Evolutionary conservation across 1,139 yeast genomes (phyloP).

Genomic region (Debaryomycetaceae sp.): DNA sequence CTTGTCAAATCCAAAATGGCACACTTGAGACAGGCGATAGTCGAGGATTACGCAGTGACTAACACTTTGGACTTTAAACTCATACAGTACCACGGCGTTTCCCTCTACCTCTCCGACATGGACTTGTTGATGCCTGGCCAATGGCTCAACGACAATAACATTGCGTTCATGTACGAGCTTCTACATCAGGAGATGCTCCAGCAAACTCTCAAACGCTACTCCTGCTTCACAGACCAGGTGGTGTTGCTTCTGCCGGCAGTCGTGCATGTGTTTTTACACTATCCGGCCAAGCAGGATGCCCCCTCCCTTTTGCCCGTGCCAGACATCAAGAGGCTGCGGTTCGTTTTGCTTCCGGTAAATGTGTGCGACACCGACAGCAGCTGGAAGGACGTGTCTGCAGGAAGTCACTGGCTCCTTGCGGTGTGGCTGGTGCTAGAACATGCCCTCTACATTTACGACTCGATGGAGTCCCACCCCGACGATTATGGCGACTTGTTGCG

Average conservation of each 20-base stretch:
- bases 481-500: conserved; percentile 6
- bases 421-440: conserved; percentile 21
- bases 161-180: conserved; percentile 52
- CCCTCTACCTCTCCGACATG: conserved; percentile 28
- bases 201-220: conserved; percentile 1
- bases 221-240: conserved; percentile 14
- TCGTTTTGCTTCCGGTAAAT: conserved; percentile 31
- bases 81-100: conserved; percentile 30
- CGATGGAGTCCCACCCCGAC: conserved; percentile 19
- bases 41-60: conserved; percentile 1
- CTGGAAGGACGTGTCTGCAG: conserved; percentile 20
- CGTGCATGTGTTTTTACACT: conserved; percentile 28
- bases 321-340: conserved; percentile 22
- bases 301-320: conserved; percentile 18
- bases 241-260: conserved; percentile 27
- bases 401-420: conserved; percentile 37
- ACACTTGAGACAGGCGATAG: conserved; percentile 8
- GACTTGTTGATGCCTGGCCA: conserved; percentile 38
- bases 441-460: conserved; percentile 27
- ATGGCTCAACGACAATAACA: conserved; percentile 68
- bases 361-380: conserved; percentile 22
- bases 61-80: conserved; percentile 13
- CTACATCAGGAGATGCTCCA: conserved; percentile 14
- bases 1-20: conserved; percentile 15
- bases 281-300: conserved; percentile 19